These are phyloP conservation scores for Hypoxylon rickii DNA, from an alignment of 495 filamentous ascomycete genomes.

Conservation along the genomic window DNA sequence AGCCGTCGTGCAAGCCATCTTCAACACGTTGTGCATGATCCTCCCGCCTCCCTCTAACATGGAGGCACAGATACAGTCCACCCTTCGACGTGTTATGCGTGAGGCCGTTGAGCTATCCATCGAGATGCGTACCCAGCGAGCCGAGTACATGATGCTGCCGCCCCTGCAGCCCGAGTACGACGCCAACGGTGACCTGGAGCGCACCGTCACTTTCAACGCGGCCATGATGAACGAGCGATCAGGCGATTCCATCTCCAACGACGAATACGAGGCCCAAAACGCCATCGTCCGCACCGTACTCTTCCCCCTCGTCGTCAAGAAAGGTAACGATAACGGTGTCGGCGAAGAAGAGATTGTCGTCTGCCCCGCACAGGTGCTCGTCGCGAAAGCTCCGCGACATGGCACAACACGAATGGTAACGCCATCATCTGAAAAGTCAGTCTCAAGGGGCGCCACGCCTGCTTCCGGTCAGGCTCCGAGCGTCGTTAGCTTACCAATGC, in stretches of 20 bases:
- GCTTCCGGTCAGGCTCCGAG: conserved; percentile 16
- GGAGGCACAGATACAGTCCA: conserved; percentile 72
- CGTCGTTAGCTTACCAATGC: conserved; percentile 32
- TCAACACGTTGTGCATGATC: conserved; percentile 73
- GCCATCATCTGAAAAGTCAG: conserved; percentile 36
- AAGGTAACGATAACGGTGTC: conserved; percentile 83
- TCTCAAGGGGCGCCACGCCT: conserved; percentile 35
- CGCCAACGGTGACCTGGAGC: conserved; percentile 82
- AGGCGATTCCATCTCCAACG: conserved; percentile 63
- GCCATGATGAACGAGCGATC: conserved; percentile 90
- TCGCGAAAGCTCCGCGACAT: conserved; percentile 46
- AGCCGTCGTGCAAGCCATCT: conserved; percentile 84
- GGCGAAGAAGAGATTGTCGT: conserved; percentile 92
- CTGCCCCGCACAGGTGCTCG: conserved; percentile 88
- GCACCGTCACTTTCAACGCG: conserved; percentile 84
- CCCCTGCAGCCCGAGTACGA: conserved; percentile 96
- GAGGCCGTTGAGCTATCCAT: conserved; percentile 85
- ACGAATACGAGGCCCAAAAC: conserved; percentile 73
- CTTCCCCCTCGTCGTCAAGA: conserved; percentile 93
- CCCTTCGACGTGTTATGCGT: conserved; percentile 79
- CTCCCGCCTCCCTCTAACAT: conserved; percentile 81
- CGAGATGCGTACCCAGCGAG: conserved; percentile 94
- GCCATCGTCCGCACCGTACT: conserved; percentile 86
- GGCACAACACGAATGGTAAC: conserved; percentile 36
- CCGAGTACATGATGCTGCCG: conserved; percentile 96